Base-by-base conservation (phyloP, 495 filamentous ascomycete species). In the Penicillium robsamsonii region DNA sequence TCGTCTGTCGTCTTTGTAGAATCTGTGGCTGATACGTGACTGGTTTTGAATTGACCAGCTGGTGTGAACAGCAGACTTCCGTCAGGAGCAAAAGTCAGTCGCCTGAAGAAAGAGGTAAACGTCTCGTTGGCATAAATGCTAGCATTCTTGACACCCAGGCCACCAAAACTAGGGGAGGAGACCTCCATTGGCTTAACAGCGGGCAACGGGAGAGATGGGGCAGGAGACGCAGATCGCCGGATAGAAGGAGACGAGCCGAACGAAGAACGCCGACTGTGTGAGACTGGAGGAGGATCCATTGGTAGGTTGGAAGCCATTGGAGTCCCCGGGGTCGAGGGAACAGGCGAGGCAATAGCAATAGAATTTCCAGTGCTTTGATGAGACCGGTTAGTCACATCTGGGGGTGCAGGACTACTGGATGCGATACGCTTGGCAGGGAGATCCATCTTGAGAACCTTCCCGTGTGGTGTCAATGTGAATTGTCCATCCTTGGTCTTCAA, bases 101-200 rank as follows among this genome's bases (percentile, higher is more conserved):
- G 84, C 42, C 95, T 82, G 76, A 99, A 99, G 73, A 99, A 99
- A 3, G 95, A 97, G 0, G 91, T 97, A 31, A 97, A 84, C 0
- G 92, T 96, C 72, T 99, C 95, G 56, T 96, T 97, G n/a, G 88
- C 91, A 70, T 99, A 99, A 37, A 97, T 86, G 54, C 84, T 92
- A 38, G 92, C 82, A 61, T 96, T 96, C 67, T 84, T 87, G 42
- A 90, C 82, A 4, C 87, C 90, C 37, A 87, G 50, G 17, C 84
- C 79, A 25, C 79, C 74, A 24, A 79, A 56, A 35, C 81, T 83
- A 9, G 92, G 84, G 52, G 90, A 94, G 3, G 92, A 95, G 11
- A 88, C 84, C 60, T 94, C 90, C 72, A 96, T 83, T 6, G 95
- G 91, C 81, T 95, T 96, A n/a, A 99, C 92, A 1, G 95, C 95